phyloP scores from a whole-genome alignment of 164 flowering plant genomes.

The Nymphaea colorata region DNA sequence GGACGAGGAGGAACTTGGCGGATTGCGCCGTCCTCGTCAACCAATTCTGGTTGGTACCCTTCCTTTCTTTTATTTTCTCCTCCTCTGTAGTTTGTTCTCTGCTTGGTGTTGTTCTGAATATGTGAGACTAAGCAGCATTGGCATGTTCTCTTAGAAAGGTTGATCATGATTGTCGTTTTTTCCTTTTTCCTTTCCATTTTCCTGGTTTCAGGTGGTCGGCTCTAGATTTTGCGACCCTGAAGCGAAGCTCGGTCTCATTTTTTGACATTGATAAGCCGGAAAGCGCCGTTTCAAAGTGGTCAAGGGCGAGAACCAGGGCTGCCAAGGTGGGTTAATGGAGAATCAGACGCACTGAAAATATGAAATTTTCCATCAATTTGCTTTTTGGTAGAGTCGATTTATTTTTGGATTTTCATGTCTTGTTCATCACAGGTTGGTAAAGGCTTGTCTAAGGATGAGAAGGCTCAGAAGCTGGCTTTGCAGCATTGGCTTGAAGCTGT shows the following conservation, averaged over 20 bases:
- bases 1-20: conserved; percentile 82
- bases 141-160: too few species aligned
- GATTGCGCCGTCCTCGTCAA: conserved; percentile 93
- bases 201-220: conserved; percentile 21
- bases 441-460: conserved; percentile 83
- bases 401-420: neutral
- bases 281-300: conserved; percentile 77
- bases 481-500: conserved; percentile 99
- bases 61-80: neutral
- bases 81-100: neutral
- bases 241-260: conserved; percentile 76
- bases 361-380: neutral
- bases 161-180: neutral
- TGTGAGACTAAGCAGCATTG: neutral
- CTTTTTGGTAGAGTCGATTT: neutral
- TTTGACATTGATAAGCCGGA: conserved; percentile 70
- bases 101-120: neutral
- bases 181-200: neutral
- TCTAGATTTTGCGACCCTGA: conserved; percentile 82
- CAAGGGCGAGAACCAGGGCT: conserved; percentile 79
- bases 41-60: conserved; percentile 56
- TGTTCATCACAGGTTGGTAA: conserved; percentile 63
- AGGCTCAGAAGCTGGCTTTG: conserved; percentile 82
- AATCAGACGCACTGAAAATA: neutral
- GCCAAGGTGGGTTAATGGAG: conserved; percentile 48